A percentile compares a stretch with the other conserved stretches of the same genome.
phyloP scores from a whole-genome alignment of 176 grass and related monocot genomes.

The Carex littledalei region DNA sequence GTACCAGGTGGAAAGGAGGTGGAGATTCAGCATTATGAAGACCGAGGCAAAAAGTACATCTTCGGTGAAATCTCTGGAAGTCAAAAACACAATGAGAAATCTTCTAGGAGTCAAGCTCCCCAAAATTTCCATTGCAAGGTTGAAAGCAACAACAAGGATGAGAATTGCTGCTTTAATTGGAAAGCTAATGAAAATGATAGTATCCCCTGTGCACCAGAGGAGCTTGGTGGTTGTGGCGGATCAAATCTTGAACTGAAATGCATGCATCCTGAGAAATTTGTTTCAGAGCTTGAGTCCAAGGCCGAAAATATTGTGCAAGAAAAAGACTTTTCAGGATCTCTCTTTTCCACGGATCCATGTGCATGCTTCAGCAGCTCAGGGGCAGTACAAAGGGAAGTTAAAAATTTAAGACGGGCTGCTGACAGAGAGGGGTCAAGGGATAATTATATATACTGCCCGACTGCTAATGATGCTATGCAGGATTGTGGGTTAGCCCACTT shows the following conservation, averaged over 20 bases:
- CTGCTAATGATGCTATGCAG: conserved; percentile 25
- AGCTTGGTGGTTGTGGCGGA: conserved; percentile 49
- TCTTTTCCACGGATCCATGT: neutral
- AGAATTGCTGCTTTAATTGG: conserved; percentile 39
- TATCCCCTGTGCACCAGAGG: conserved; percentile 67
- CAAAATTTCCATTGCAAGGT: conserved; percentile 15
- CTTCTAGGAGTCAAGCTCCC: conserved; percentile 22
- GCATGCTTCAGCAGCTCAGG: conserved; percentile 21
- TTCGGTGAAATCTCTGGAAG: conserved; percentile 41
- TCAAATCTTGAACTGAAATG: conserved; percentile 44
- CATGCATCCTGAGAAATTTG: conserved; percentile 34
- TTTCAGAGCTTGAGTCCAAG: conserved; percentile 38
- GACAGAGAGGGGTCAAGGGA: conserved; percentile 39
- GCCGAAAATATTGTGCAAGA: conserved; percentile 31
- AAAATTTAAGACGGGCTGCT: conserved; percentile 34
- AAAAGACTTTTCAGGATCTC: conserved; percentile 4
- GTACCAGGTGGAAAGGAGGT: conserved; percentile 52
- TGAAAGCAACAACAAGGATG: neutral
- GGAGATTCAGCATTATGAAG: conserved; percentile 7
- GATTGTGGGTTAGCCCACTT: conserved; percentile 56
- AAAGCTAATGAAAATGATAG: conserved; percentile 46
- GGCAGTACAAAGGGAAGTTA: conserved; percentile 15
- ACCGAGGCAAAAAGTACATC: conserved; percentile 29
- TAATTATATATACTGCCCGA: conserved; percentile 67
- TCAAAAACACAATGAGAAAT: conserved; percentile 16